Conservation (phyloP, 2,329 filamentous ascomycete species). For the Penicillium sp. region DNA sequence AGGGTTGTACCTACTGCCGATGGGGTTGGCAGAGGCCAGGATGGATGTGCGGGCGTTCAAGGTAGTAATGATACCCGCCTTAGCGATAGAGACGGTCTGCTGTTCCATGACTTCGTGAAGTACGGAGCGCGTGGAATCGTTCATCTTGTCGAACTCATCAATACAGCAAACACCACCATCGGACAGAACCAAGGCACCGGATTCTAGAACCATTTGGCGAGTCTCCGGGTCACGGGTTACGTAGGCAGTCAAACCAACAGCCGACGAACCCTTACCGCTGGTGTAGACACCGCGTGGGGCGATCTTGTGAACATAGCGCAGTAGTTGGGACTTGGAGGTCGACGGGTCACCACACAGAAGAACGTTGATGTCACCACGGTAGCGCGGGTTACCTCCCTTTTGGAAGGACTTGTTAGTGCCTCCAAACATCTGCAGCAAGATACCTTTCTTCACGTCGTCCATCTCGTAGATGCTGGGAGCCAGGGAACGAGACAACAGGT, state of each 20-base stretch:
- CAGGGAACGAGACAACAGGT: conserved; percentile 82
- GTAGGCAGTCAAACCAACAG: conserved; percentile 74
- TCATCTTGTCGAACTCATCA: conserved; percentile 80
- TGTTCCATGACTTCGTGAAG: conserved; percentile 81
- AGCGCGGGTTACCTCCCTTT: conserved; percentile 91
- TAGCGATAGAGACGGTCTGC: conserved; percentile 74
- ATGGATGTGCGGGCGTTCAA: conserved; percentile 94
- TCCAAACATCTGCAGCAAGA: conserved; percentile 91
- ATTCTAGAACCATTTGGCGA: conserved; percentile 70
- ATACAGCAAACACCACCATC: conserved; percentile 76
- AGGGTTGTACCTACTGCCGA: conserved; percentile 95
- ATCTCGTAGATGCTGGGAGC: conserved; percentile 96
- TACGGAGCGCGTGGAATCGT: conserved; percentile 68
- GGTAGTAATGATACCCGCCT: conserved; percentile 78
- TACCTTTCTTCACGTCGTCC: conserved; percentile 98
- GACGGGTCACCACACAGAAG: conserved; percentile 96
- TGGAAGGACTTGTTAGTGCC: conserved; percentile 98
- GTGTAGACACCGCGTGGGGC: conserved; percentile 82
- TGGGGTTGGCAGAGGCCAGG: conserved; percentile 93
- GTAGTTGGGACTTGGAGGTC: conserved; percentile 90
- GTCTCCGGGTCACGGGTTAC: conserved; percentile 73
- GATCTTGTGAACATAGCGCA: conserved; percentile 96
- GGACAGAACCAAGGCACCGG: conserved; percentile 68
- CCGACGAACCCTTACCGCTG: conserved; percentile 71
- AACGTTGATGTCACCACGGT: conserved; percentile 96